Base-by-base conservation (phyloP, 345 rosid genomes). In the thale cress (Arabidopsis thaliana) region DNA sequence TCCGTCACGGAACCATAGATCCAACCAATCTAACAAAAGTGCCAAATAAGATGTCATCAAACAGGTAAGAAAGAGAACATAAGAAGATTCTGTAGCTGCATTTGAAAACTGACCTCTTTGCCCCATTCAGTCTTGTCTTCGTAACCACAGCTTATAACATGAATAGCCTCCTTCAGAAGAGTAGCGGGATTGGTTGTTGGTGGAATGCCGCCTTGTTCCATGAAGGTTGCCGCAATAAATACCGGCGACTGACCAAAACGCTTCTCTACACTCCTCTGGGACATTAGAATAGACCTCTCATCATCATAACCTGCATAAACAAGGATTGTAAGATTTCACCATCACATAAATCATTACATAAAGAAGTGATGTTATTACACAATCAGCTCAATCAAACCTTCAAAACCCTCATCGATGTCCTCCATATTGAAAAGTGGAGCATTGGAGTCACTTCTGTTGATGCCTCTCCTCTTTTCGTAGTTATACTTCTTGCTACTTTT, bases 81-180 rank as follows among this genome's bases (percentile, higher is more conserved):
- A 61, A 55, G 61, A 61, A 55, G 61, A 30, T 28, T n/a, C 2
- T 24, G 41, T 68, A 50, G 50, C 71, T 79, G 65, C 64, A 44
- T 61, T 62, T 11, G 24, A 37, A 52, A 33, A 61, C 79, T 59
- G 68, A 89, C 99, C 99, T 96, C 99, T 83, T 96, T 96, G 65
- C 99, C 99, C 99, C 99, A 96, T 71, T 96, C 99, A 41, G 94
- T 87, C 87, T 96, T 96, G 87, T 93, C 99, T 79, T 96, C 99
- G 6, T 96, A 96, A 74, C 99, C 99, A 78, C 98, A 96, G 81
- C 99, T 96, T 48, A 96, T 93, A 67, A 96, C 99, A 80, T 96
- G 99, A 73, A 96, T 96, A 66, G 99, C 98, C 82, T 96, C 99
- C 82, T 93, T 91, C 22, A 96, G 75, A 76, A 96, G 97, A 62